Base-by-base conservation (phyloP, 1,284 basidiomycete species). In the Bjerkandera adusta region DNA sequence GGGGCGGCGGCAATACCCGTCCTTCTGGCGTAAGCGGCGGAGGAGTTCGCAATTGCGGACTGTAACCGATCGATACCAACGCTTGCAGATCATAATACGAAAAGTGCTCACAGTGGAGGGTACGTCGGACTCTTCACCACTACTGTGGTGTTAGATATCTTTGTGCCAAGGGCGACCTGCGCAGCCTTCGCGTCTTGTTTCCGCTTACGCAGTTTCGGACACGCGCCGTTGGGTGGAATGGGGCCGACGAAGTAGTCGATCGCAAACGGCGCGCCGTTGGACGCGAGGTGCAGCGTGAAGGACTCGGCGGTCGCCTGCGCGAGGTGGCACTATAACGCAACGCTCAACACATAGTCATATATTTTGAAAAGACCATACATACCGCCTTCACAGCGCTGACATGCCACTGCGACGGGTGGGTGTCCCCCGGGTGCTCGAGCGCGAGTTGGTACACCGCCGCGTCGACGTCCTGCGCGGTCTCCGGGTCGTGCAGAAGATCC, bases 361-460 rank as follows among this genome's bases (percentile, higher is more conserved):
- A 40, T 24, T 20, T 40, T 44, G 47, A 33, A 46, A 45, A 44
- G 35, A 43, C 42, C 44, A 44, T 40, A 76, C 86, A 58, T 57
- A 89, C 87, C 45, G 79, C 74, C 68, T 84, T 85, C 38, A 88
- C 83, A 29, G 85, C 81, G 1, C 85, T 83, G 40, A 83, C 69
- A 55, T 80, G 73, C 83, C 83, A 85, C 34, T 73, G 66, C 4
- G 68, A 63, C 51, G 69, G 68, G 47, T 68, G 66, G 18, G 62
- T 46, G 30, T 72, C 73, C n/a, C 67, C 73, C n/a, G 69, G 67
- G 42, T 67, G 75, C 57, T 83, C 75, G 53, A 92, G 66, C 39
- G 87, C 85, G 43, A 92, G 66, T 67, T 92, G 89, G 65, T 91
- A 91, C 55, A 86, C 66, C 11, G 76, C 73, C 15, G 67, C 65